phyloP scores from a whole-genome alignment of 2,329 filamentous ascomycete genomes.

The Cladophialophora exuberans region DNA sequence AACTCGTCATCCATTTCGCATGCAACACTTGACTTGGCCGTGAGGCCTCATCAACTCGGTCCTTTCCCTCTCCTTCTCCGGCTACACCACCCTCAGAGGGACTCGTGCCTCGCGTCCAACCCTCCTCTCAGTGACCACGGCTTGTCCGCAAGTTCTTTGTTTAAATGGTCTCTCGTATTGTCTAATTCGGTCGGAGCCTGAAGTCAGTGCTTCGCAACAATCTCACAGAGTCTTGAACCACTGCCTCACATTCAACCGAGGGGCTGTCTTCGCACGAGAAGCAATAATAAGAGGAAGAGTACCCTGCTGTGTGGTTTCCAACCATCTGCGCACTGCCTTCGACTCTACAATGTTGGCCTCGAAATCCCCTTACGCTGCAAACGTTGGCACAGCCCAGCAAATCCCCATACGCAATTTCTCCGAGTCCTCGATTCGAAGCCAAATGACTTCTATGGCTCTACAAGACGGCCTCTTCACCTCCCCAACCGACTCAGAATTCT shows the following conservation, averaged over 20 bases:
- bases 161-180: too few species aligned
- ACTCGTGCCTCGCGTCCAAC: too few species aligned
- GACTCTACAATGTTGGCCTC: constrained; percentile 44
- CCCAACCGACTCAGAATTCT: constrained; percentile 91
- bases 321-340: background rate
- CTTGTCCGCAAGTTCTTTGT: too few species aligned
- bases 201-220: too few species aligned
- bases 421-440: constrained; percentile 36
- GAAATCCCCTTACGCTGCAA: constrained; percentile 44
- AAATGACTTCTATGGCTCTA: constrained; percentile 41
- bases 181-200: too few species aligned
- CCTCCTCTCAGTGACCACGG: too few species aligned
- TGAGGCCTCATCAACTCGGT: background rate
- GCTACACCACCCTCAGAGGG: too few species aligned
- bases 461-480: constrained; percentile 64
- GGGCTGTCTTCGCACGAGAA: constrained; percentile 7
- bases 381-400: constrained; percentile 35
- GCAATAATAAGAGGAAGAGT: constrained; percentile 14
- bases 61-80: background rate
- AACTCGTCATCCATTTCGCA: constrained; percentile 21
- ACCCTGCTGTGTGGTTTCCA: background rate
- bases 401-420: constrained; percentile 28
- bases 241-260: too few species aligned
- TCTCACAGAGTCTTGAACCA: too few species aligned
- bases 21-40: background rate